These are phyloP conservation scores for Leucaena leucocephala DNA, from an alignment of 306 rosid genomes.

Conservation along the genomic window DNA sequence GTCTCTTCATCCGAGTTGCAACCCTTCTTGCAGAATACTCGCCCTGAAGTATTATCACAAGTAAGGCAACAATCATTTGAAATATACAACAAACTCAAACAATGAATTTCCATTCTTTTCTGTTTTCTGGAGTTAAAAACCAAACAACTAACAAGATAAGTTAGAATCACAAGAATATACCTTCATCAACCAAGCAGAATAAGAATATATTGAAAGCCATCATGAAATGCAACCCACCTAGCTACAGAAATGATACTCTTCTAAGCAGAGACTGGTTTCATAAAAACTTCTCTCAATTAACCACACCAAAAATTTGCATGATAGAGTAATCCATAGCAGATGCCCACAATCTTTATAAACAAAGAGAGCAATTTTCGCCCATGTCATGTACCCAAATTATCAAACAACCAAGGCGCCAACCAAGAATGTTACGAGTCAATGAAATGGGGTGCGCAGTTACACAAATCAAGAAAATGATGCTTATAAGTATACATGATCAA, in stretches of 20 bases:
- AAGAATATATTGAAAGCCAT: not conserved
- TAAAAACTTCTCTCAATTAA: not conserved
- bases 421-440: not conserved
- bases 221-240: not conserved
- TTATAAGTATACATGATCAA: not conserved
- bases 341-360: not conserved
- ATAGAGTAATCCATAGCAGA: not conserved
- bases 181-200: not conserved
- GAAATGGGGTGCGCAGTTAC: slow-evolving; percentile 1
- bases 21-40: slow-evolving; percentile 96
- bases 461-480: not conserved
- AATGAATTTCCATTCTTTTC: not conserved
- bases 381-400: not conserved
- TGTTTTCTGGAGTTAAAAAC: not conserved
- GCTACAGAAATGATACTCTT: not conserved
- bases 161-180: not conserved
- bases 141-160: not conserved
- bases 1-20: slow-evolving; percentile 73
- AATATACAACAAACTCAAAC: not conserved
- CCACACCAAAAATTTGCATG: not conserved
- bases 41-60: slow-evolving; percentile 59
- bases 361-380: slow-evolving; percentile 4
- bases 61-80: not conserved
- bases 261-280: not conserved
- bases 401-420: not conserved